A percentile compares a stretch with the other conserved stretches of the same genome.
phyloP scores from a whole-genome alignment of 257 asterid species.

The Petunia axillaris region DNA sequence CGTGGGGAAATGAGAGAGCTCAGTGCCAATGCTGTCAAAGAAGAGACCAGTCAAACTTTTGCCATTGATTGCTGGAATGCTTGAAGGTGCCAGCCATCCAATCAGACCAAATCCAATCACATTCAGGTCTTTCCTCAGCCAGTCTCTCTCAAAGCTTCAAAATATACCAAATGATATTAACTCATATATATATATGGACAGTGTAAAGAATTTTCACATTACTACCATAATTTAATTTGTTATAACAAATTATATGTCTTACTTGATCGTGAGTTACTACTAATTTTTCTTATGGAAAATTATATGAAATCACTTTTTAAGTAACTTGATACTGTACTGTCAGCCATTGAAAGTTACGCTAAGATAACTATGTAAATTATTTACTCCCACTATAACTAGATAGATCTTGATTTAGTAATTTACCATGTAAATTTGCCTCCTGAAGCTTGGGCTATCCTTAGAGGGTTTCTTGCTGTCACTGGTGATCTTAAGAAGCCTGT shows the following conservation, averaged over 20 bases:
- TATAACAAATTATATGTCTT: no score
- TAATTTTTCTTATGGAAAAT: no score
- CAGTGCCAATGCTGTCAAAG: slow-evolving; percentile 83
- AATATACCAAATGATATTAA: not conserved
- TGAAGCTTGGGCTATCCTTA: slow-evolving; percentile 61
- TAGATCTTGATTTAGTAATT: not conserved
- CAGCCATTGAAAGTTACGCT: no score
- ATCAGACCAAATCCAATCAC: slow-evolving; percentile 92
- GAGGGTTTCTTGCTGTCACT: slow-evolving; percentile 68
- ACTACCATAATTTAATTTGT: not conserved
- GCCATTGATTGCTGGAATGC: slow-evolving; percentile 76
- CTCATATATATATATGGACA: not conserved
- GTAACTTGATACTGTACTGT: no score
- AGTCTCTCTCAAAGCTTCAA: slow-evolving; percentile 71
- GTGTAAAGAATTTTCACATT: not conserved
- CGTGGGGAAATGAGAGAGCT: slow-evolving; percentile 83
- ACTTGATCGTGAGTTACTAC: no score
- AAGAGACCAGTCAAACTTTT: slow-evolving; percentile 82
- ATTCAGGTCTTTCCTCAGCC: slow-evolving; percentile 80
- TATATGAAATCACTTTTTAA: no score
- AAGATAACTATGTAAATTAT: no score
- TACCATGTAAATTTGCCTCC: slow-evolving; percentile 79
- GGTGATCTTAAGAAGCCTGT: slow-evolving; percentile 62
- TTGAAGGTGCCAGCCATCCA: slow-evolving; percentile 95
- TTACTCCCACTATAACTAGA: no score